A percentile compares a stretch with the other conserved stretches of the same genome.
Evolutionary conservation across 176 grass and related monocot genomes (phyloP).

Genomic region (Eragrostis nindensis): DNA sequence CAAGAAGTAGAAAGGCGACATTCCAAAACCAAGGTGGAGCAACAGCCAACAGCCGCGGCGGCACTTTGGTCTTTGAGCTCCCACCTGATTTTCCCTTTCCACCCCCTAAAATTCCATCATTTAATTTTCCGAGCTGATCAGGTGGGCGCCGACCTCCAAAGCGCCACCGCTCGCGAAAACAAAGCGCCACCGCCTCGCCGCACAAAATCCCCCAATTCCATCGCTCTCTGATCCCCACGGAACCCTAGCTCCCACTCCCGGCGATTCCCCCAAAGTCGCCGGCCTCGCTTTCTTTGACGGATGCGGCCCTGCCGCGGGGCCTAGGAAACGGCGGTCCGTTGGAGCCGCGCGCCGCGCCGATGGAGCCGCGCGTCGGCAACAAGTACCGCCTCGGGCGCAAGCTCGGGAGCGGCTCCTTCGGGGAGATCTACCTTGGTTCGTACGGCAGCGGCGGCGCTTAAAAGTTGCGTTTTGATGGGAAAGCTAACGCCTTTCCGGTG

Average conservation of each 20-base stretch:
- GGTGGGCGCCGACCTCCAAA: not conserved
- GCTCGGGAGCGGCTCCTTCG: conserved; percentile 73
- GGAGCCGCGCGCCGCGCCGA: conserved; percentile 7
- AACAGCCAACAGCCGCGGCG: too few relatives aligned
- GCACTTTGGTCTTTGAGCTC: too few relatives aligned
- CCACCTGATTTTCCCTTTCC: not conserved
- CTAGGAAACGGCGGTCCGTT: not conserved
- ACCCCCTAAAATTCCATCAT: conserved; percentile 10
- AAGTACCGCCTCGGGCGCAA: conserved; percentile 69
- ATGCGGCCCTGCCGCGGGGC: conserved; percentile 3
- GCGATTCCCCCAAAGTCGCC: not conserved
- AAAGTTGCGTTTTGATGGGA: not conserved
- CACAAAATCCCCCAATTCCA: conserved; percentile 20
- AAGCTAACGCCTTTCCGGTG: conserved; percentile 28
- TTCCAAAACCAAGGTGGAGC: too few relatives aligned
- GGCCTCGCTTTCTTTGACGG: not conserved
- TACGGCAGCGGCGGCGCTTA: not conserved
- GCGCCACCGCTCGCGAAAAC: conserved; percentile 15
- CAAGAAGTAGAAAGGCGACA: too few relatives aligned
- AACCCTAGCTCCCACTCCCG: conserved; percentile 37
- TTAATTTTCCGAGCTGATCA: not conserved
- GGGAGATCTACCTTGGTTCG: conserved; percentile 69
- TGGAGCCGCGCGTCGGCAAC: conserved; percentile 75
- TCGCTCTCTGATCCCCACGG: conserved; percentile 10
- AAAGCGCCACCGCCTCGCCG: conserved; percentile 23